These are phyloP conservation scores for Eragrostis curvula DNA, from an alignment of 176 grass and related monocot genomes.

Conservation along the genomic window DNA sequence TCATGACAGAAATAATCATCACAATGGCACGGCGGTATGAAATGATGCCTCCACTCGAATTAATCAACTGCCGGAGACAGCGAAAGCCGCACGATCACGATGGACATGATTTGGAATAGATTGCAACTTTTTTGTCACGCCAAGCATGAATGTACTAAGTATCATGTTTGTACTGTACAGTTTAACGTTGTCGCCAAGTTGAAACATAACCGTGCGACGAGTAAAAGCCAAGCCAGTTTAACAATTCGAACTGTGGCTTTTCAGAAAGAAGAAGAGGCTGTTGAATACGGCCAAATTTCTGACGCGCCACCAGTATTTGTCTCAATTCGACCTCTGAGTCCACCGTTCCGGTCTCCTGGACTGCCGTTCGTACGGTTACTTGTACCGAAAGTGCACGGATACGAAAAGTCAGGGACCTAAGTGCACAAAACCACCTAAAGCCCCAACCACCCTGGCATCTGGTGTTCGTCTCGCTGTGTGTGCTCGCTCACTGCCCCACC, in stretches of 20 bases:
- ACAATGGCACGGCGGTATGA: neutral
- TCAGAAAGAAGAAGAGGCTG: neutral
- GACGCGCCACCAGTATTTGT: neutral
- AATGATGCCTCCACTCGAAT: slow-evolving; percentile 25
- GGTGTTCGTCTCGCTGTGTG: slow-evolving; percentile 42
- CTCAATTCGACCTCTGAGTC: neutral
- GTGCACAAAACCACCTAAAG: slow-evolving; percentile 47
- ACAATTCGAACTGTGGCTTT: neutral
- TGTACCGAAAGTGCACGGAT: neutral
- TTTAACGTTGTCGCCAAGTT: neutral
- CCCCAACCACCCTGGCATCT: slow-evolving; percentile 51
- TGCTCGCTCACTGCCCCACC: slow-evolving; percentile 37
- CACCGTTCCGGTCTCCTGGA: neutral
- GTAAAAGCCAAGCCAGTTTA: neutral
- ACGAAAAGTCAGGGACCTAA: slow-evolving; percentile 26
- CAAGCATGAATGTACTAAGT: neutral
- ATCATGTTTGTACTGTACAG: neutral
- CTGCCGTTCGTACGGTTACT: neutral
- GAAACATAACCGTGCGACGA: neutral
- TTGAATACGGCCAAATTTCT: slow-evolving; percentile 5
- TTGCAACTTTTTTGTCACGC: neutral
- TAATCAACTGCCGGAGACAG: neutral
- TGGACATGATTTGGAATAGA: slow-evolving; percentile 36
- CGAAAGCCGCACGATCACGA: neutral
- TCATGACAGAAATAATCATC: neutral